Conservation (phyloP, 345 rosid genomes). For the Euphorbia peplus region DNA sequence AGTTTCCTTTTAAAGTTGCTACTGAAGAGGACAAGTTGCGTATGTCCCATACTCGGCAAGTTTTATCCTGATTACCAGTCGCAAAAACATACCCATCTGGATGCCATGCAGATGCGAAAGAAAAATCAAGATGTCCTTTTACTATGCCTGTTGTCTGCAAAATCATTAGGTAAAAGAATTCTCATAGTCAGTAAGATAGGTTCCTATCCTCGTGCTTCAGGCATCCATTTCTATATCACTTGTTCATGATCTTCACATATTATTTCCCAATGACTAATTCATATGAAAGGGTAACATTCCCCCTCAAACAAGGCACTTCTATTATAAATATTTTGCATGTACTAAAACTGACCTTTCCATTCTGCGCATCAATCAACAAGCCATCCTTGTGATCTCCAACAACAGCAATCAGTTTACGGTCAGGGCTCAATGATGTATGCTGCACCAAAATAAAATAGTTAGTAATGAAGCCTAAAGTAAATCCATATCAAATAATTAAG, state of each 20-base stretch:
- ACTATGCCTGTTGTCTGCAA: slow-evolving; percentile 37
- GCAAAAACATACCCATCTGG: slow-evolving; percentile 53
- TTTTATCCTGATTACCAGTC: slow-evolving; percentile 66
- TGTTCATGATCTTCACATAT: too few relatives aligned
- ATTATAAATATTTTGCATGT: neutral
- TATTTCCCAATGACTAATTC: too few relatives aligned
- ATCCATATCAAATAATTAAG: neutral
- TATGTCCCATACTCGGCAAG: slow-evolving; percentile 62
- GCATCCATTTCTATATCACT: too few relatives aligned
- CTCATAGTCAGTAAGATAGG: neutral
- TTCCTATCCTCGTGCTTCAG: too few relatives aligned
- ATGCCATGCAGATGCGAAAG: slow-evolving; percentile 70
- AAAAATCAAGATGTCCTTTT: slow-evolving; percentile 55
- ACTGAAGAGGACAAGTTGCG: slow-evolving; percentile 43
- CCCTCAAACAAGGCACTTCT: too few relatives aligned
- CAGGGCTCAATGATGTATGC: slow-evolving; percentile 67
- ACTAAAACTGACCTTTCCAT: slow-evolving; percentile 73
- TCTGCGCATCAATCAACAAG: slow-evolving; percentile 49
- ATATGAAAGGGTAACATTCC: too few relatives aligned
- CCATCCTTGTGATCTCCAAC: slow-evolving; percentile 60
- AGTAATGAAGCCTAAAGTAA: neutral
- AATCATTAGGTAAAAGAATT: neutral
- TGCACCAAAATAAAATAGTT: slow-evolving; percentile 28
- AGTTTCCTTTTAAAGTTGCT: slow-evolving; percentile 51
- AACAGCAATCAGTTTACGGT: slow-evolving; percentile 38